Conservation (phyloP, 202 grass and related monocot genomes). For the Carex sylvatica region DNA sequence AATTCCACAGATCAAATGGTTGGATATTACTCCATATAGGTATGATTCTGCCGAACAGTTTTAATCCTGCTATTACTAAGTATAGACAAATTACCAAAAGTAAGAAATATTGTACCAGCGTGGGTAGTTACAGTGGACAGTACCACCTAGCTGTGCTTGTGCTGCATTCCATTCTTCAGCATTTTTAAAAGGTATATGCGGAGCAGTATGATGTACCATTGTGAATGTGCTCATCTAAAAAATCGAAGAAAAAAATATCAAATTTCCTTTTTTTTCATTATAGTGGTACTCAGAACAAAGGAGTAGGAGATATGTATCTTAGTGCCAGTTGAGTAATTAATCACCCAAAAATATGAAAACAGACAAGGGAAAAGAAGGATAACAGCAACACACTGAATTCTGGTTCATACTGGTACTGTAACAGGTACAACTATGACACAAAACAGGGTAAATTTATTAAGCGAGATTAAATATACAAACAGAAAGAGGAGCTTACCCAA, state of each 20-base stretch:
- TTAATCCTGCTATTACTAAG: not conserved
- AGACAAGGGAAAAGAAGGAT: not conserved
- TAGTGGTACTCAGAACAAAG: constrained; percentile 18
- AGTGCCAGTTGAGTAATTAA: not conserved
- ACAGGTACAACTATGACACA: not conserved
- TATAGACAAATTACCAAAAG: not conserved
- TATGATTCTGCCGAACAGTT: not conserved
- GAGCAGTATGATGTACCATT: constrained; percentile 98
- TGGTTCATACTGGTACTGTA: not conserved
- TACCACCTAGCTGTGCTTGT: constrained; percentile 89
- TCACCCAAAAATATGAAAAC: not conserved
- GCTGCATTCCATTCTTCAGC: constrained; percentile 94
- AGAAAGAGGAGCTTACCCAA: constrained; percentile 53
- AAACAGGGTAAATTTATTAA: not conserved
- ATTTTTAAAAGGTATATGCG: constrained; percentile 96
- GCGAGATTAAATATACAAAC: not conserved
- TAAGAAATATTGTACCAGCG: constrained; percentile 49
- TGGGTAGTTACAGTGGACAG: constrained; percentile 91
- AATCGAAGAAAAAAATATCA: constrained; percentile 2
- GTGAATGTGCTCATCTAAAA: constrained; percentile 97
- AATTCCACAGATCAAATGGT: not conserved
- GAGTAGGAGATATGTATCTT: not conserved
- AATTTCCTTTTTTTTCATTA: not conserved
- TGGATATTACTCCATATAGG: not conserved
- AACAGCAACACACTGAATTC: not conserved